Evolutionary conservation across 805 yeast species (phyloP), one percentile per base, ranked within the genome.

Genomic region (Starmerella tilneyi): DNA sequence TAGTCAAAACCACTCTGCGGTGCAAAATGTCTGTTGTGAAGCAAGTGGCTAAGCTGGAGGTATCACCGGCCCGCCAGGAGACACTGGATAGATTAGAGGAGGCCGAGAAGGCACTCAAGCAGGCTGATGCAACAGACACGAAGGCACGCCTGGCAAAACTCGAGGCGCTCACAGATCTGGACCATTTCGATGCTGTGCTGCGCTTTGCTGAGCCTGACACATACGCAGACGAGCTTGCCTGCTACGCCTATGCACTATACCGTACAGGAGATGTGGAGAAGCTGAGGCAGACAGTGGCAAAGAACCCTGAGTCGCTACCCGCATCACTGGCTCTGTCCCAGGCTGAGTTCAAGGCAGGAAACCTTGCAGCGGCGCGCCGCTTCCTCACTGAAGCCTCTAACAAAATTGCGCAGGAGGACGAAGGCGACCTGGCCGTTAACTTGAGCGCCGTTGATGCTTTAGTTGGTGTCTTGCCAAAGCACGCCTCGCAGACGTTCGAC

Each of bases 131-230:
- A 3, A 39, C 55, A 9, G 64, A 64, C 44, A 34, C 50, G 12
- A 48, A 49, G 2, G 68, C 71, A 4, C 53, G 61, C 33, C 62
- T 56, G 36, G 61, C 66, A 29, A 74, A 78, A 56, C 59, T 79
- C 28, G 74, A 75, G 11, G 74, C 84, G 4, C 65, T 77, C 57
- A 76, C 78, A 58, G 75, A 76, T 54, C 61, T 73, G 46, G 85
- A 80, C 58, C 66, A 67, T 49, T 79, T 74, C 60, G 59, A 58
- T 32, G 63, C 65, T 40, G 84, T 82, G 0, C 52, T 61, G 16
- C 63, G 68, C 44, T 52, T 73, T 29, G 49, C 44, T 21, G 35
- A 37, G 27, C 29, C 47, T 17, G 33, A 20, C 2, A 11, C 31
- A 15, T 9, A 27, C 23, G 23, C 29, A 17, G 50, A 24, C 20